Percentiles rank a stretch among this genome's conserved stretches.
These are phyloP conservation scores for Cyclostephanos invisitatus DNA, from an alignment of 108 stramenopile genomes.

Conservation along the genomic window DNA sequence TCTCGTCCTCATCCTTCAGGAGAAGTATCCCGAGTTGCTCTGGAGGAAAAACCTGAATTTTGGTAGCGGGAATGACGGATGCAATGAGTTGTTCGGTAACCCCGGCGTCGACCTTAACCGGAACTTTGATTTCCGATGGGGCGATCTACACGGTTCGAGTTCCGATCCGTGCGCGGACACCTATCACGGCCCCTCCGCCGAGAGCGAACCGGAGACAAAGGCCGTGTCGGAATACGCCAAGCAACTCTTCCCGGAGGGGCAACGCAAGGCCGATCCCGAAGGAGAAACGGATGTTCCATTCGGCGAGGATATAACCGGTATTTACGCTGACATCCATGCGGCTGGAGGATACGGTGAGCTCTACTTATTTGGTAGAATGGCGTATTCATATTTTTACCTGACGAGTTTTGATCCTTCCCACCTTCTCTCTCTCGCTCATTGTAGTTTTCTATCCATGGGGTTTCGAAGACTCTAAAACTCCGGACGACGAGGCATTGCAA, in stretches of 20 bases:
- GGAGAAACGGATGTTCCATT: constrained; percentile 20
- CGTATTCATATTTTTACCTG: not conserved
- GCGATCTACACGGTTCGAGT: constrained; percentile 34
- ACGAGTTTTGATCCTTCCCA: not conserved
- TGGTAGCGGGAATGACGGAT: constrained; percentile 3
- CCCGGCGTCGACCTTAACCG: constrained; percentile 66
- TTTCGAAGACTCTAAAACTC: constrained; percentile 22
- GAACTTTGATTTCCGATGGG: constrained; percentile 61
- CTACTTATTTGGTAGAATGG: constrained; percentile 7
- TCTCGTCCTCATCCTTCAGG: not conserved
- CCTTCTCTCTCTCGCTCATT: not conserved
- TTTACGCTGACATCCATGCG: constrained; percentile 58
- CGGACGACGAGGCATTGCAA: constrained; percentile 42
- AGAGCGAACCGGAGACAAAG: constrained; percentile 52
- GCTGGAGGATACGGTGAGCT: constrained; percentile 35
- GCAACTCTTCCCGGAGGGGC: constrained; percentile 45
- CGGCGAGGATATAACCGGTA: constrained; percentile 39
- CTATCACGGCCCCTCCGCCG: constrained; percentile 43
- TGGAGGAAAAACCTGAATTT: constrained; percentile 58
- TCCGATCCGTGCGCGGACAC: constrained; percentile 28
- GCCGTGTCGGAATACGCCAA: constrained; percentile 50
- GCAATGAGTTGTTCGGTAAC: not conserved
- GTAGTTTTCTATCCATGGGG: constrained; percentile 48
- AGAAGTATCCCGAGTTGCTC: constrained; percentile 26
- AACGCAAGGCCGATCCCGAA: constrained; percentile 41